Conservation (phyloP, 495 filamentous ascomycete genomes). For the Daldinia grandis region DNA sequence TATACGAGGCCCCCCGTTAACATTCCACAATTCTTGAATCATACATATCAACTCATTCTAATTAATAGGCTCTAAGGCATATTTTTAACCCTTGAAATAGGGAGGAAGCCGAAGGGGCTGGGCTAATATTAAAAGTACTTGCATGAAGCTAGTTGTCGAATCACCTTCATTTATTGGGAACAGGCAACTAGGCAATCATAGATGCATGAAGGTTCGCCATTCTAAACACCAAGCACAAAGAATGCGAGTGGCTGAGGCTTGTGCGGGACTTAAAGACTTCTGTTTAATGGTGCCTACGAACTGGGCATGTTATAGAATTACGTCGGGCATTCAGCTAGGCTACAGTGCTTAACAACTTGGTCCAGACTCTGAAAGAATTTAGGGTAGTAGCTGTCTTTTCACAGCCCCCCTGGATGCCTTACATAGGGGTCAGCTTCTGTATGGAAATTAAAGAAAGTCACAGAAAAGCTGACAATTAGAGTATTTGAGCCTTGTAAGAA, state of each 20-base stretch:
- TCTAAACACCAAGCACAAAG: background rate
- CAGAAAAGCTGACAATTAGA: no score
- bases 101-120: background rate
- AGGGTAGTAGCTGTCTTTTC: background rate
- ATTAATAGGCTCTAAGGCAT: background rate
- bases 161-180: background rate
- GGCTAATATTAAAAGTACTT: background rate
- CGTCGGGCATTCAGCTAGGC: background rate
- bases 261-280: no score
- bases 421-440: background rate
- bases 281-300: no score
- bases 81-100: background rate
- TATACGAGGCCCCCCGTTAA: no score
- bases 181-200: background rate
- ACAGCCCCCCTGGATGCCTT: background rate
- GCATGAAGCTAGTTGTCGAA: background rate
- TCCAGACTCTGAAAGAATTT: background rate
- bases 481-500: no score
- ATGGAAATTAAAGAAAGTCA: background rate
- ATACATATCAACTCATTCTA: no score
- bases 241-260: background rate
- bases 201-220: background rate
- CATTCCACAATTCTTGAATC: no score
- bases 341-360: background rate
- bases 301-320: background rate